Percentiles rank a stretch among this genome's conserved stretches.
Evolutionary conservation across 495 filamentous ascomycete genomes (phyloP).

Genomic region (Echria macrotheca): DNA sequence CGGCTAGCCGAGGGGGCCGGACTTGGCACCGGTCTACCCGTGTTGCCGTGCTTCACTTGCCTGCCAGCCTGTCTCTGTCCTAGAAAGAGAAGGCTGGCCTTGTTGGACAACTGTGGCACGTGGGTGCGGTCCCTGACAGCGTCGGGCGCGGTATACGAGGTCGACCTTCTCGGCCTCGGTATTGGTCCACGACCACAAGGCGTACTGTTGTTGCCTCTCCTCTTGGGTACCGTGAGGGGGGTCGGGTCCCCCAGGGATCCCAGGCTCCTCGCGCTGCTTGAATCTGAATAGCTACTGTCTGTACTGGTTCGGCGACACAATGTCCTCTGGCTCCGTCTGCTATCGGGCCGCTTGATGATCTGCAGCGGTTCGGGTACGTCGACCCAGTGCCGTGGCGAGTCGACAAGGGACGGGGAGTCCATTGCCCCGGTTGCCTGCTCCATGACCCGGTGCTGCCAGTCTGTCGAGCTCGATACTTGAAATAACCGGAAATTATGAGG

Average conservation of each 20-base stretch:
- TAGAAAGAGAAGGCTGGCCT: not conserved
- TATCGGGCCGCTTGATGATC: conserved; percentile 24
- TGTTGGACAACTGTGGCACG: not conserved
- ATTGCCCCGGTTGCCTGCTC: not conserved
- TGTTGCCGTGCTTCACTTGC: too few species aligned
- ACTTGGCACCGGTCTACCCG: not conserved
- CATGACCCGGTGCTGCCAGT: too few species aligned
- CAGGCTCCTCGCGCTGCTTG: conserved; percentile 19
- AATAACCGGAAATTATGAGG: too few species aligned
- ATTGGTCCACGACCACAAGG: not conserved
- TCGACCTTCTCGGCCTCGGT: not conserved
- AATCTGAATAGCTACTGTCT: conserved; percentile 15
- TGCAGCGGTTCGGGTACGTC: conserved; percentile 27
- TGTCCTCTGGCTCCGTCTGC: not conserved
- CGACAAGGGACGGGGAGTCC: not conserved
- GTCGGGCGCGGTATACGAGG: not conserved
- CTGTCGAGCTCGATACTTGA: too few species aligned
- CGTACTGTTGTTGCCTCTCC: conserved; percentile 11
- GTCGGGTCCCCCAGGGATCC: conserved; percentile 11
- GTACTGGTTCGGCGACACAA: conserved; percentile 9
- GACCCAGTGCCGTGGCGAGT: not conserved
- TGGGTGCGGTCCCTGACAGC: not conserved
- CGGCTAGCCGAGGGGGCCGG: too few species aligned
- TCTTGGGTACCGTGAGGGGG: conserved; percentile 26
- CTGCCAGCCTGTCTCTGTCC: too few species aligned